Base-by-base conservation (phyloP, 1,284 basidiomycete genomes). In the Naganishia cerealis region DNA sequence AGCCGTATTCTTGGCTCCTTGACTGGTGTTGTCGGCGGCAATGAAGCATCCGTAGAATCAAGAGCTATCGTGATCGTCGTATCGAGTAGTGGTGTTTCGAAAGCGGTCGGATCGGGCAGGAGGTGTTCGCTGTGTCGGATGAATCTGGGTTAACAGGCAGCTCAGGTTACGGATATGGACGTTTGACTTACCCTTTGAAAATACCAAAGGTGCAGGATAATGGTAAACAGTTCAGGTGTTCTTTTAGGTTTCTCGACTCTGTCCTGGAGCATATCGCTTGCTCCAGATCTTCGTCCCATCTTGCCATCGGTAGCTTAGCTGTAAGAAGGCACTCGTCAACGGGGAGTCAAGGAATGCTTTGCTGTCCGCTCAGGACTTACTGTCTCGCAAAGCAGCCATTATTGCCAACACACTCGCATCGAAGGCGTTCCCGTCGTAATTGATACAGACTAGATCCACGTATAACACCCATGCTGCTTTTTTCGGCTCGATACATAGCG, bases 341-440 rank as follows among this genome's bases (percentile, higher is more conserved):
- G 10, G 18, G 63, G 33, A 55, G 21, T 21, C 53, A 48, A 4
- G 16, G 33, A 9, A n/a, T 4, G 36, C 52, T 15, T 21, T 36
- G 21, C 26, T 26, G 10, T 56, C 12, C 6, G n/a, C 7, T 15
- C 10, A 8, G 3, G 9, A 82, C 90, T 67, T 71, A 94, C 93
- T 89, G 73, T 93, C 90, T 77, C 84, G 84, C 57, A 99, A 81
- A 3, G 95, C 94, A 15, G 89, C 87, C 57, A 93, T 86, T 82
- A 94, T 90, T 0, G 93, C 92, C 16, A 97, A 78, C 2, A 97
- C 83, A 0, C 91, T 86, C 0, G 94, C 92, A 72, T 99, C 95
- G 72, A 96, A 91, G 1, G 86, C 90, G 75, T 97, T 97, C 10
- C 95, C 95, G 78, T 99, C 94, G 75, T 94, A 95, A 81, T 95